Conservation (phyloP, 306 rosid genomes). For the Glycyrrhiza uralensis region DNA sequence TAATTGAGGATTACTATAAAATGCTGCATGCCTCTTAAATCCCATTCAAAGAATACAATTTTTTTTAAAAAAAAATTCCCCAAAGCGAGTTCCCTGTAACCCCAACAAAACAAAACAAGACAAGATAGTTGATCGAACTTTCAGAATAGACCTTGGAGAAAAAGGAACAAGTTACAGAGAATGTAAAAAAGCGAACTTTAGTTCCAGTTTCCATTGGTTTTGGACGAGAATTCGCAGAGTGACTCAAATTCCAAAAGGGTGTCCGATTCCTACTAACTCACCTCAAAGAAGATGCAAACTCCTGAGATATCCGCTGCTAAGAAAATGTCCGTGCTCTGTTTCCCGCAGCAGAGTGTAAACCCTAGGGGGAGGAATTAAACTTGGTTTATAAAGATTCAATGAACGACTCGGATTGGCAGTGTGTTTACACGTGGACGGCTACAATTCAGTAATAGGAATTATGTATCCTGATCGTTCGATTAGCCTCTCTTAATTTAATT, state of each 20-base stretch:
- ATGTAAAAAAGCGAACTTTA: background rate
- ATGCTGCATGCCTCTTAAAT: background rate
- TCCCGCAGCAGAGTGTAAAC: conserved; percentile 8
- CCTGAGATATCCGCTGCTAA: conserved; percentile 1
- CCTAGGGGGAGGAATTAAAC: background rate
- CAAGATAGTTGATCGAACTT: background rate
- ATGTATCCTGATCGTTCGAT: conserved; percentile 10
- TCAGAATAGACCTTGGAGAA: background rate
- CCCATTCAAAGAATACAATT: background rate
- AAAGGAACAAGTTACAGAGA: background rate
- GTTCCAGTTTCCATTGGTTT: background rate
- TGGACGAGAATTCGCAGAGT: background rate
- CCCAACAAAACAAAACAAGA: background rate
- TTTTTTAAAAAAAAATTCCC: background rate
- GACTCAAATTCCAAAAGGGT: background rate
- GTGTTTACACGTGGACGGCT: background rate
- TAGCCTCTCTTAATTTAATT: background rate
- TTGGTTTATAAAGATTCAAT: background rate
- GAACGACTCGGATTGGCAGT: conserved; percentile 14
- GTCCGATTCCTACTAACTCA: background rate
- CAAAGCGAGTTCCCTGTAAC: background rate
- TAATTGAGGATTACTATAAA: background rate
- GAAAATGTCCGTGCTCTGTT: background rate
- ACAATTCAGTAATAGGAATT: background rate
- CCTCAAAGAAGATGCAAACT: conserved; percentile 19